Evolutionary conservation across 352 stramenopile species (phyloP), one percentile per base, ranked within the genome.

Genomic region (Lagenidium sp.): DNA sequence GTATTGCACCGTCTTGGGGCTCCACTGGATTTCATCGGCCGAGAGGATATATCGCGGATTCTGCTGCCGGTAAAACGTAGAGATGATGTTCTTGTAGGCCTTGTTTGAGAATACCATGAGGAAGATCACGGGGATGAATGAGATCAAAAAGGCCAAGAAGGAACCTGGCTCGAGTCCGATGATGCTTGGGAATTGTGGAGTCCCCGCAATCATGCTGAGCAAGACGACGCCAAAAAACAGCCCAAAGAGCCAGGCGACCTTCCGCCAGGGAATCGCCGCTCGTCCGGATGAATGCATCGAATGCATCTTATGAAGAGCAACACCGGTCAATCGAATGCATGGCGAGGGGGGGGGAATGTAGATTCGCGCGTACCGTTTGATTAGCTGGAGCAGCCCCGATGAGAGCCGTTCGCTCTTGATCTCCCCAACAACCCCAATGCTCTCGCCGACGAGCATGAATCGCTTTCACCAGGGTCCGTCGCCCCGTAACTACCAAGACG

Each of bases 191-290:
- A 97, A 94, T 16, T 70, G 69, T 20, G 73, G 69, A 36, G 85
- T 89, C n/a, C 91, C 93, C 41, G 95, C 89, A n/a, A 97, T 78
- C 15, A 98, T 42, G 55, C 97, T 97, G 28, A 98, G 82, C 1
- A 69, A 37, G 1, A 97, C 57, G n/a, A 97, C 75, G 32, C 95
- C 66, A 12, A 82, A 49, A 50, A 97, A 98, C 34, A 97, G 62
- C 1, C 57, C 60, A 13, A 83, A 71, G 10, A 98, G 65, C n/a
- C 82, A 53, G 19, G 55, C 63, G 25, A 98, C 59, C 56, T 96
- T 96, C 4, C 53, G 50, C 58, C 65, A 82, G 15, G 78, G 87
- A 6, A 85, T 68, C 22, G 59, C 19, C 3, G 60, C 64, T 31
- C 85, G 50, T 12, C 79, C 55, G n/a, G 73, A 23, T 28, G 41